Percentiles rank a stretch among this genome's conserved stretches.
phyloP scores from a whole-genome alignment of 495 filamentous ascomycete genomes.

The Xylaria acuta region DNA sequence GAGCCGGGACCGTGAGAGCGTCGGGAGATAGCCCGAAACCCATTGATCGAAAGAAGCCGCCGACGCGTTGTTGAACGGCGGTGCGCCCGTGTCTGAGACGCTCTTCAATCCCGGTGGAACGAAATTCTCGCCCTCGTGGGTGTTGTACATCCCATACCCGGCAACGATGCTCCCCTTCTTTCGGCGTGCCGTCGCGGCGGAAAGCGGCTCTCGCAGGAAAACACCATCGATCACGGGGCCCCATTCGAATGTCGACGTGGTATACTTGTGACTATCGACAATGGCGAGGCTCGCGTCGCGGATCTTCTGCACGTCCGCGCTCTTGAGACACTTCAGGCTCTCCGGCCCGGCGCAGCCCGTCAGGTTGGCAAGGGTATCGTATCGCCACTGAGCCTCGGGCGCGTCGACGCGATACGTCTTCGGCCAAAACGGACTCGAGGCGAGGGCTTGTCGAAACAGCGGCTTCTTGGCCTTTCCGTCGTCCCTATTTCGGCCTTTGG shows the following conservation, averaged over 20 bases:
- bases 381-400: constrained; percentile 57
- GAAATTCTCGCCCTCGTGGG: constrained; percentile 66
- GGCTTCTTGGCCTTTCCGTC: neutral
- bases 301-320: constrained; percentile 55
- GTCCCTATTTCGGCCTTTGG: constrained; percentile 29
- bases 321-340: constrained; percentile 58
- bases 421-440: constrained; percentile 67
- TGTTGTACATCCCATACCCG: constrained; percentile 63
- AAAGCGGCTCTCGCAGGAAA: constrained; percentile 57
- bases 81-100: neutral
- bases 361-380: constrained; percentile 49
- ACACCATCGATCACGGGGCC: constrained; percentile 64
- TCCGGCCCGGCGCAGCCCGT: constrained; percentile 54
- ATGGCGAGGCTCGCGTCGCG: constrained; percentile 55
- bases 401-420: constrained; percentile 61
- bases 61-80: constrained; percentile 14
- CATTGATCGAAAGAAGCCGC: constrained; percentile 54
- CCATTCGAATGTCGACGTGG: constrained; percentile 61
- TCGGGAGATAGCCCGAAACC: constrained; percentile 60
- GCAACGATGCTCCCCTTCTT: constrained; percentile 54
- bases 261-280: constrained; percentile 55
- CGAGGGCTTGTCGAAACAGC: constrained; percentile 61
- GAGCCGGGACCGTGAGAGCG: constrained; percentile 48
- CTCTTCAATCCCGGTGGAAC: constrained; percentile 55
- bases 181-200: constrained; percentile 45